A percentile compares a stretch with the other conserved stretches of the same genome.
Evolutionary conservation across 108 stramenopile genomes (phyloP).

Genomic region (Skeletonema tropicum): DNA sequence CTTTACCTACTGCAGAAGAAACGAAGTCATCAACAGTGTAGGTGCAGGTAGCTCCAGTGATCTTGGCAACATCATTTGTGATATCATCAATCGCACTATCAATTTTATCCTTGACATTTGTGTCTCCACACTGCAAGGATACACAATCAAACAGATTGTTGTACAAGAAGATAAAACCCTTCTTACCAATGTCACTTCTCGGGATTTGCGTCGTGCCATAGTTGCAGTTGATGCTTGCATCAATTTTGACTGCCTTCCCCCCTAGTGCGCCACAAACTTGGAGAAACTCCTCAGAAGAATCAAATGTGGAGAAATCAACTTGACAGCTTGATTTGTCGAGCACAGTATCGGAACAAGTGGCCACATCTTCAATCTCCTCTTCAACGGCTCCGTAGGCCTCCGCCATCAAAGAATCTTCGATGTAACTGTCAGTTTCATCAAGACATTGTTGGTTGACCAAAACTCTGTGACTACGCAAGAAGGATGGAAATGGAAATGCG

Average conservation of each 20-base stretch:
- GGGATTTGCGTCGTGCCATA: neutral
- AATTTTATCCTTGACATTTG: conserved; percentile 3
- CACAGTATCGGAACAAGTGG: conserved; percentile 3
- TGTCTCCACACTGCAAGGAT: conserved; percentile 13
- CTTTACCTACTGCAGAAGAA: neutral
- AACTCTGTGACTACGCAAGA: conserved; percentile 5
- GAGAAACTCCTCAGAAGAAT: conserved; percentile 6
- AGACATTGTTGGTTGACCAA: conserved; percentile 7
- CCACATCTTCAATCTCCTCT: conserved; percentile 12
- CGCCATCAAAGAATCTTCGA: neutral
- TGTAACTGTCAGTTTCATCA: neutral
- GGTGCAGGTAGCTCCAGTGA: conserved; percentile 4
- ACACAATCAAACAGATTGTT: conserved; percentile 15
- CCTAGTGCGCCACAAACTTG: conserved; percentile 5
- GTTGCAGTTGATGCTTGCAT: conserved; percentile 9
- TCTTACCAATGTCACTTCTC: neutral
- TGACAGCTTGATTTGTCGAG: conserved; percentile 5
- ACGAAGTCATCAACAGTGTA: conserved; percentile 9
- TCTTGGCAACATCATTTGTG: neutral
- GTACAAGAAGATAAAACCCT: conserved; percentile 10
- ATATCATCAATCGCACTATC: neutral
- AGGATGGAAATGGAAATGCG: conserved; percentile 10
- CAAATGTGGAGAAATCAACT: conserved; percentile 14
- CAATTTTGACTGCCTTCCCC: conserved; percentile 14
- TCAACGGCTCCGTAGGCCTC: conserved; percentile 1